Percentiles rank a stretch among this genome's conserved stretches.
phyloP scores from a whole-genome alignment of 176 grass and related monocot species.

The Lolium perenne region DNA sequence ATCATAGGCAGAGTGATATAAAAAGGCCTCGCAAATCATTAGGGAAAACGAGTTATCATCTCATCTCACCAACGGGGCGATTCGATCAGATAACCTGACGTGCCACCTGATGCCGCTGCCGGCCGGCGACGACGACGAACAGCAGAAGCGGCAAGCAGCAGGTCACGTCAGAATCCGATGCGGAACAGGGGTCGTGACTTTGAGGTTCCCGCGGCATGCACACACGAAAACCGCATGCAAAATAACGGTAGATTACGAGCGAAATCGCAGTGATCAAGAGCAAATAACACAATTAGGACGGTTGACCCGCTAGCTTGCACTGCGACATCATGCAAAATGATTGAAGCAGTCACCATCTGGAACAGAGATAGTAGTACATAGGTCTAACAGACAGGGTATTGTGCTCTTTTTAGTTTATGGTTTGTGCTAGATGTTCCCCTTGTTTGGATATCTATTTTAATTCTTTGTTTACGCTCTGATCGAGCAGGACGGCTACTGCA shows the following conservation, averaged over 20 bases:
- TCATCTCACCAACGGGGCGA: slow-evolving; percentile 7
- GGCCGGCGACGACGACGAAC: slow-evolving; percentile 1
- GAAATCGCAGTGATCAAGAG: slow-evolving; percentile 29
- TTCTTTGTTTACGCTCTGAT: slow-evolving; percentile 29
- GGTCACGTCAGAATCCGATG: slow-evolving; percentile 54
- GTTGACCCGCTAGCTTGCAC: slow-evolving; percentile 40
- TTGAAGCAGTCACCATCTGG: slow-evolving; percentile 33
- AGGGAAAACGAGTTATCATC: slow-evolving; percentile 43
- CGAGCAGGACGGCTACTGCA: background rate
- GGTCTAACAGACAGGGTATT: background rate
- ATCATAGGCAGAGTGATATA: slow-evolving; percentile 4
- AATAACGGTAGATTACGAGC: slow-evolving; percentile 24
- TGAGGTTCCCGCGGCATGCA: slow-evolving; percentile 5
- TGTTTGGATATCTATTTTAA: slow-evolving; percentile 15
- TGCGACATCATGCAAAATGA: background rate
- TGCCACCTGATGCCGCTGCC: slow-evolving; percentile 48
- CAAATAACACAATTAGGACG: slow-evolving; percentile 13
- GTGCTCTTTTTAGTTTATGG: background rate
- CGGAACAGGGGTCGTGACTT: slow-evolving; percentile 42
- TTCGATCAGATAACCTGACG: slow-evolving; percentile 38
- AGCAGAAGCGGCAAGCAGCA: slow-evolving; percentile 40
- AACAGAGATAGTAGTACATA: slow-evolving; percentile 16
- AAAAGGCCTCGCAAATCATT: background rate
- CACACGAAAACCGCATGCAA: background rate
- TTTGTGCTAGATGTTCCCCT: background rate